These are phyloP conservation scores for Paramecium bursaria DNA, from an alignment of 73 alveolate genomes.

Conservation along the genomic window DNA sequence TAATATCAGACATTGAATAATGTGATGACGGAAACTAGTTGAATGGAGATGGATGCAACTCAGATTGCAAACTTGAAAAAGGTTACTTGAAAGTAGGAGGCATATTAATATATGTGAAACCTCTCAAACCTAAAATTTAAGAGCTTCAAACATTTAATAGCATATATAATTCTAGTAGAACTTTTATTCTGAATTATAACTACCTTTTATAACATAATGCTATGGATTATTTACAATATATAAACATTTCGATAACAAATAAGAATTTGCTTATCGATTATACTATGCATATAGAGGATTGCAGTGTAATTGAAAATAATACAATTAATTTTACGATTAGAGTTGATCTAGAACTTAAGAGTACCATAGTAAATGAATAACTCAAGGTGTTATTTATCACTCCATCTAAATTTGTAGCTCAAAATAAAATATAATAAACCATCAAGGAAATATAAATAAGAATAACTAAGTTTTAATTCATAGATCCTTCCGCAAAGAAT, in stretches of 20 bases:
- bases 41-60: slow-evolving; percentile 31
- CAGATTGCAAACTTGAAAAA: slow-evolving; percentile 48
- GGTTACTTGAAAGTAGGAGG: slow-evolving; percentile 57
- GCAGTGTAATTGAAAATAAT: too few relatives aligned
- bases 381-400: not conserved
- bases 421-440: not conserved
- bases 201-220: not conserved
- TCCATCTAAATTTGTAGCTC: too few relatives aligned
- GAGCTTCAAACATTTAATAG: not conserved
- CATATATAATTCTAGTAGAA: not conserved
- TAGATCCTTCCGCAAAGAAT: too few relatives aligned
- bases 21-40: slow-evolving; percentile 42
- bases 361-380: not conserved
- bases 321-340: too few relatives aligned
- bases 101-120: slow-evolving; percentile 6
- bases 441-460: not conserved
- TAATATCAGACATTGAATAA: not conserved
- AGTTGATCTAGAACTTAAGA: not conserved
- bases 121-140: too few relatives aligned
- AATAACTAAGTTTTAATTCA: not conserved
- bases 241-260: not conserved
- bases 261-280: too few relatives aligned
- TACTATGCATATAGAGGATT: too few relatives aligned
- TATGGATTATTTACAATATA: not conserved
- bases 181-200: not conserved